Evolutionary conservation across 2,329 filamentous ascomycete genomes (phyloP), one percentile per base, ranked within the genome.

Genomic region (Leptosphaerulina australis): DNA sequence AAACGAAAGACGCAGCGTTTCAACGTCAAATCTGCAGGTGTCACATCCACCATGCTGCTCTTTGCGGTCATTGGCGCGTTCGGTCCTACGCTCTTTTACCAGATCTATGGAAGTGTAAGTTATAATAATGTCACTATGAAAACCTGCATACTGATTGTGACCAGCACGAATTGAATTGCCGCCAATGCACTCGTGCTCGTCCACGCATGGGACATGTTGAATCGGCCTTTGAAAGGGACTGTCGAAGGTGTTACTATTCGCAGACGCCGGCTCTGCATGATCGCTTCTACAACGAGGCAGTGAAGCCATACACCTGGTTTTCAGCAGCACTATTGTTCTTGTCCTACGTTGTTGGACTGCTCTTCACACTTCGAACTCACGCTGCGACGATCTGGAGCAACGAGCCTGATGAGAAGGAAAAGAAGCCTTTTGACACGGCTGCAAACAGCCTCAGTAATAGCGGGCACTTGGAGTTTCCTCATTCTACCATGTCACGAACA

Each of bases 1-100:
- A 96, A 96, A 77, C 87, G 95, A 64, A 99, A 99, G 77, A 99
- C 94, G 1, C 94, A 99, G 71, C 87, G 94, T 31, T 99, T 99
- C 81, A 99, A 99, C 69, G 92, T 94, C 56, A 91, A 88, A 67
- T 97, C 93, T 25, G 94, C 94, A 22, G 91, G 94, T 69, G 94
- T 97, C 25, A 97, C 93, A 0, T 97, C 92, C 2, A 99, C 94
- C 0, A 99, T 99, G 94, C 77, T 99, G 48, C 81, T 99, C 8
- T 99, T 99, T 70, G 93, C 94, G 18, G 89, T 96, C 29, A 94
- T 99, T 62, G 93, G 90, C 55, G 91, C 93, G 7, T 99, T 99
- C 73, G 88, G 93, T 0, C 94, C 94, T 2, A 99, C 94, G 0
- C 77, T 99, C 11, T 99, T 99, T 76, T 99, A 97, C 75, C 93